A percentile compares a stretch with the other conserved stretches of the same genome.
phyloP scores from a whole-genome alignment of 805 yeast genomes.

The Phaffomyces opuntiae region DNA sequence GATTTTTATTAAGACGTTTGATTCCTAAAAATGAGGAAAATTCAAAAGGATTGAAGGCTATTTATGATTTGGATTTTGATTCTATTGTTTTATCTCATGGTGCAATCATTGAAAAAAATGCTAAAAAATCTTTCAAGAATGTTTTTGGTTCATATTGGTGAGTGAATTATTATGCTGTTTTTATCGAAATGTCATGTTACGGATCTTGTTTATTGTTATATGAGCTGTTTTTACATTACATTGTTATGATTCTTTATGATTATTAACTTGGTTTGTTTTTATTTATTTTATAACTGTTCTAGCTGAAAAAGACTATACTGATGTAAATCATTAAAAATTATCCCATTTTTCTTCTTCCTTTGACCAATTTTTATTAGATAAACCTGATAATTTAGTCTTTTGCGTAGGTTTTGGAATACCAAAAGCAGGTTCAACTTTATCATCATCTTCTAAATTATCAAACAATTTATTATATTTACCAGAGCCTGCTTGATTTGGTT shows the following conservation, averaged over 20 bases:
- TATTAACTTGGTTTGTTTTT: not conserved
- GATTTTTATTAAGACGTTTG: conserved; percentile 24
- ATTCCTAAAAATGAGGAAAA: conserved; percentile 11
- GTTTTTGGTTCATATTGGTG: conserved; percentile 13
- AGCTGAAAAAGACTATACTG: too few relatives aligned
- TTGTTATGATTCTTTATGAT: too few relatives aligned
- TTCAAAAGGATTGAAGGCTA: conserved; percentile 13
- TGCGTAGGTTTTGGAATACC: conserved; percentile 54
- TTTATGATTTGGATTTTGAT: conserved; percentile 38
- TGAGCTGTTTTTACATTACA: not conserved
- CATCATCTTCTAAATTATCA: conserved; percentile 39
- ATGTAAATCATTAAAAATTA: conserved; percentile 36
- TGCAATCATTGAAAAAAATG: conserved; percentile 39
- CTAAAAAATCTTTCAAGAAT: conserved; percentile 21
- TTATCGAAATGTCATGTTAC: too few relatives aligned
- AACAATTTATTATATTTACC: conserved; percentile 47
- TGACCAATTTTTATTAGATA: conserved; percentile 34
- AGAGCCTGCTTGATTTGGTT: conserved; percentile 22
- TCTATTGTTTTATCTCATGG: conserved; percentile 56
- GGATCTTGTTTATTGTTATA: not conserved
- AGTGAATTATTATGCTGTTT: not conserved
- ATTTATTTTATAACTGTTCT: not conserved
- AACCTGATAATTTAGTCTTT: conserved; percentile 50
- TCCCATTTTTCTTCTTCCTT: conserved; percentile 63
- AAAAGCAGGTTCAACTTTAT: conserved; percentile 55